Base-by-base conservation (phyloP, 371 early-diverging fungal species). In the Circinella minor region DNA sequence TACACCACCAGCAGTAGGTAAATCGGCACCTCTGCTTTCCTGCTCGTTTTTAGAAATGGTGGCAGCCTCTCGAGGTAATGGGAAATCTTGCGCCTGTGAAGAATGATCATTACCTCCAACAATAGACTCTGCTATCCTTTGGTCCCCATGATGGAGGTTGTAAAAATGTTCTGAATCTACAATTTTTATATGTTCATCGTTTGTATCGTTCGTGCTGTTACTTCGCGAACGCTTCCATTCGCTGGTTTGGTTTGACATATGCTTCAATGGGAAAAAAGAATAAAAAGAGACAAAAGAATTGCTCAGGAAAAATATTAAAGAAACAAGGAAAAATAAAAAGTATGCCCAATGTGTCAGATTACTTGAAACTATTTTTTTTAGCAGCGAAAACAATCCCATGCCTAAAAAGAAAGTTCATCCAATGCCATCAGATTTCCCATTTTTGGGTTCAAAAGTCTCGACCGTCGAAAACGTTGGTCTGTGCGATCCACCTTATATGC, bases 211-310 rank as follows among this genome's bases (percentile, higher is more conserved):
- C 8, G 8, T n/a, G 17, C 0, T 51, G 51, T 51, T 43, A 43
- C 43, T 43, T 43, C 43, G 51, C 51, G 51, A 51, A n/a, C 51
- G 51, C 0, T 51, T 51, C 51, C 51, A 51, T 51, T 51, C 51
- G 15, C 51, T 51, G 51, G 51, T 51, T 51, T 51, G 51, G 51
- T 51, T 51, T 51, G 51, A 51, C 51, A 51, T 51, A 15, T 8
- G 8, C 43, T 43, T 43, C 11, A 9, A 9, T 11, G 3, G 43
- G 43, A 3, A 51, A n/a, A 51, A 15, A 14, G 51, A 17, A 51
- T 8, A 15, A 15, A 51, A n/a, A 15, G 15, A 51, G 51, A 51
- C 4, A 15, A n/a, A 51, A 51, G n/a, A n/a, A 3, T 9, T n/a
- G n/a, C n/a, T n/a, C n/a, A n/a, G 43, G 11, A 43, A 43, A 43